Conservation (phyloP, 169 alveolate species). For the Babesia ovata region DNA sequence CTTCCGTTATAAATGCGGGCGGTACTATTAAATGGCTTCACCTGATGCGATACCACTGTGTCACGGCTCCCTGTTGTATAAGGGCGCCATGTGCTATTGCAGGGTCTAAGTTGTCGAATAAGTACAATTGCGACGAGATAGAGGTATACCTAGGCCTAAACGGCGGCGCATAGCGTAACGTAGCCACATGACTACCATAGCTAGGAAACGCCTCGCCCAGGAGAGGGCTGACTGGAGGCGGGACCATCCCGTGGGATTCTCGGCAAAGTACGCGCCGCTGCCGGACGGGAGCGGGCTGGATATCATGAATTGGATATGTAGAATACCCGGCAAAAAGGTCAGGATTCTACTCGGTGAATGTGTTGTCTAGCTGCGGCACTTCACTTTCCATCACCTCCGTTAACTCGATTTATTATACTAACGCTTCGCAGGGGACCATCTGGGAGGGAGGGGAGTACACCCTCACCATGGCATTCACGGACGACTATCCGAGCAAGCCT, state of each 20-base stretch:
- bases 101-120: neutral
- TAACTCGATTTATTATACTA: neutral
- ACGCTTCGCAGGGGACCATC: constrained; percentile 76
- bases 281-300: constrained; percentile 91
- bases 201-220: constrained; percentile 88
- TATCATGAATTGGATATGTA: constrained; percentile 95
- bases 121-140: neutral
- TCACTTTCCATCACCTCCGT: neutral
- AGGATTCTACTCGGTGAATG: neutral
- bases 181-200: constrained; percentile 76
- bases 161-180: neutral
- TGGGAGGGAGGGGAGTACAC: constrained; percentile 99
- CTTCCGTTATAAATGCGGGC: too few species aligned
- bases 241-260: constrained; percentile 97
- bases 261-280: constrained; percentile 92
- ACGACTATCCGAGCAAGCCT: constrained; percentile 99
- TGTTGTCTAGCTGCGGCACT: neutral
- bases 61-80: too few species aligned
- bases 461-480: constrained; percentile 95
- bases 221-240: constrained; percentile 96
- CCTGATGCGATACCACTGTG: too few species aligned
- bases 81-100: neutral
- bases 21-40: too few species aligned
- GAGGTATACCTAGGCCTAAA: neutral
- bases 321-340: constrained; percentile 95